Evolutionary conservation across 1,284 basidiomycete species (phyloP).

Genomic region (Ceratobasidium sp.): DNA sequence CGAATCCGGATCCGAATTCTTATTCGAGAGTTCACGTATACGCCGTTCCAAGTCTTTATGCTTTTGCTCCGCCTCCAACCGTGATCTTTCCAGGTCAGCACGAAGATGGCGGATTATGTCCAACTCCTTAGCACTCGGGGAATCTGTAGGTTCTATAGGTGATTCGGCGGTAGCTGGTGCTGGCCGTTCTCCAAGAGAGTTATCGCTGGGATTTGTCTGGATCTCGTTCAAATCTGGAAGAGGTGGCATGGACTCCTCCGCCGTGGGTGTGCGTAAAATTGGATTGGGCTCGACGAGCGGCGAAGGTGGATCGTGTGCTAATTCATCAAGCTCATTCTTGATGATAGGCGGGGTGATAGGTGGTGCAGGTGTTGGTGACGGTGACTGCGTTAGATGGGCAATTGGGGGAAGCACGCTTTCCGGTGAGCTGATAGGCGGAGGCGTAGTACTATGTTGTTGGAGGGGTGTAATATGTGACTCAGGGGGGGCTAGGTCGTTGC

Average conservation of each 20-base stretch:
- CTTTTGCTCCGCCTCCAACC: slow-evolving; percentile 32
- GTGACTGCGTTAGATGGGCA: slow-evolving; percentile 1
- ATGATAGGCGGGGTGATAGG: neutral
- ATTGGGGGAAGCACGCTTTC: neutral
- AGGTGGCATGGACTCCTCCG: neutral
- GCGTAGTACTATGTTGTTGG: too few species aligned
- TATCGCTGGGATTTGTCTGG: neutral
- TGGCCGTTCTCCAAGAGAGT: neutral
- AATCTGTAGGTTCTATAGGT: too few species aligned
- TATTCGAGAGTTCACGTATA: slow-evolving; percentile 23
- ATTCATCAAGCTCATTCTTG: slow-evolving; percentile 21
- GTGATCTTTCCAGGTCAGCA: slow-evolving; percentile 26
- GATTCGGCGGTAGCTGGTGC: neutral
- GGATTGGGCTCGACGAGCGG: neutral
- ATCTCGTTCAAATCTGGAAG: neutral
- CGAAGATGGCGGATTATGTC: slow-evolving; percentile 36
- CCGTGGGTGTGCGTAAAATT: too few species aligned
- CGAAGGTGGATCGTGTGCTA: slow-evolving; percentile 30
- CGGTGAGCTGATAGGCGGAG: neutral
- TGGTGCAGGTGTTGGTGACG: slow-evolving; percentile 4
- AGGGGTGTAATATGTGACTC: too few species aligned
- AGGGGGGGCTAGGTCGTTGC: too few species aligned
- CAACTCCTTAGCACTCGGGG: neutral
- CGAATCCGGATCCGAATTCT: neutral
- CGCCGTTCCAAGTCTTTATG: slow-evolving; percentile 30